Percentiles rank a stretch among this genome's conserved stretches.
phyloP scores from a whole-genome alignment of 495 filamentous ascomycete species.

The Parmelia sp. region DNA sequence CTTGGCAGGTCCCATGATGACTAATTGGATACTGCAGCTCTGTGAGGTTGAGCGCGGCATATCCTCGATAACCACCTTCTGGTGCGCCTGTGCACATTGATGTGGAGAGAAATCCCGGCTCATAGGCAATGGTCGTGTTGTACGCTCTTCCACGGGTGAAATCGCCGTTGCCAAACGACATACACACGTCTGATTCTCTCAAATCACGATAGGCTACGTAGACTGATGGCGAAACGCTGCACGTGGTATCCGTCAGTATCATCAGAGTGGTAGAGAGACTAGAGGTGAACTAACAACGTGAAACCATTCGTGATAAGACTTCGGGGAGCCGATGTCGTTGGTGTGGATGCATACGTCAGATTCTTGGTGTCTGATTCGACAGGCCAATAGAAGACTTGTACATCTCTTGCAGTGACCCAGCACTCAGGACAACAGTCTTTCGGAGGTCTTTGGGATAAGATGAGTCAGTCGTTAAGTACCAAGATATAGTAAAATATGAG shows the following conservation, averaged over 20 bases:
- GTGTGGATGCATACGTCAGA: neutral
- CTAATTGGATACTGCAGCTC: neutral
- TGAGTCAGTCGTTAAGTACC: neutral
- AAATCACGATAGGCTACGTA: conserved; percentile 4
- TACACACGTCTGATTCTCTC: neutral
- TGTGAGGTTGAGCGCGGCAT: neutral
- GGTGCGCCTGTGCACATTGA: neutral
- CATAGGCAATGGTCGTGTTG: neutral
- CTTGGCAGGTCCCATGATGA: neutral
- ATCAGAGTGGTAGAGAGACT: neutral
- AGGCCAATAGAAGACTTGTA: conserved; percentile 15
- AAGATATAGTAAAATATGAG: neutral
- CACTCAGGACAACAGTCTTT: conserved; percentile 11
- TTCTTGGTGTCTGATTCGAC: neutral
- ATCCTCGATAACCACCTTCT: neutral
- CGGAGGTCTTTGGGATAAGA: neutral
- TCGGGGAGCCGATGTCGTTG: neutral
- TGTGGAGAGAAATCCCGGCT: neutral
- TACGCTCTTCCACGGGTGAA: neutral
- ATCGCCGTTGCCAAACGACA: neutral
- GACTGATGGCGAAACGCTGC: neutral
- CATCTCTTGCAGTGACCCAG: conserved; percentile 9
- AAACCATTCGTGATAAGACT: neutral
- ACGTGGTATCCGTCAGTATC: neutral
- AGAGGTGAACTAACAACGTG: neutral